Evolutionary conservation across 129 eudicot species (phyloP).

Genomic region (Artemisia annua): DNA sequence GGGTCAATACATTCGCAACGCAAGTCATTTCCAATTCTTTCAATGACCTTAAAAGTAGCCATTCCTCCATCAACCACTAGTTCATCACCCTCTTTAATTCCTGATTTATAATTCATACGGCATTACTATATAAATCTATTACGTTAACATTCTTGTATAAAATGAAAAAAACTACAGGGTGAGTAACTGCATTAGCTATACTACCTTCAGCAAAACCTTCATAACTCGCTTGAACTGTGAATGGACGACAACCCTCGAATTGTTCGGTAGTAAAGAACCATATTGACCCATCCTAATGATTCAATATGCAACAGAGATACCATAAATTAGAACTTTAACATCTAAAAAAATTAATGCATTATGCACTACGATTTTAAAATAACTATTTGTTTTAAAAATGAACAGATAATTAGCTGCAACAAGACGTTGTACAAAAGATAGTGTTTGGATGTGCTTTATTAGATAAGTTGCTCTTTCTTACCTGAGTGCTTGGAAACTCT

Average conservation of each 20-base stretch:
- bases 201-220: constrained; percentile 70
- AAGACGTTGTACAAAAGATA: no score
- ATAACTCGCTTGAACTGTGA: constrained; percentile 65
- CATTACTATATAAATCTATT: neutral
- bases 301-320: neutral
- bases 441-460: no score
- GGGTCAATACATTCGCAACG: constrained; percentile 65
- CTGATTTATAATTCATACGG: constrained; percentile 24
- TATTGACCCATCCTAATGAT: constrained; percentile 58
- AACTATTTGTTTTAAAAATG: no score
- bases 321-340: neutral
- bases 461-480: no score
- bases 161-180: neutral
- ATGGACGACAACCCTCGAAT: constrained; percentile 60
- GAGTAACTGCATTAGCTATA: neutral
- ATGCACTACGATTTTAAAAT: neutral
- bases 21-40: constrained; percentile 57
- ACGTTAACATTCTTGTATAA: neutral
- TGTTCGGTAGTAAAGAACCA: constrained; percentile 59
- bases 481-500: no score
- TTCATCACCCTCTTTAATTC: constrained; percentile 62
- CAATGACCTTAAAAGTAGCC: constrained; percentile 70
- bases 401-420: no score
- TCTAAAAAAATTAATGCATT: no score
- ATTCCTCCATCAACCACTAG: constrained; percentile 81